phyloP scores from a whole-genome alignment of 2,329 filamentous ascomycete genomes.

The Aspergillus sp. region DNA sequence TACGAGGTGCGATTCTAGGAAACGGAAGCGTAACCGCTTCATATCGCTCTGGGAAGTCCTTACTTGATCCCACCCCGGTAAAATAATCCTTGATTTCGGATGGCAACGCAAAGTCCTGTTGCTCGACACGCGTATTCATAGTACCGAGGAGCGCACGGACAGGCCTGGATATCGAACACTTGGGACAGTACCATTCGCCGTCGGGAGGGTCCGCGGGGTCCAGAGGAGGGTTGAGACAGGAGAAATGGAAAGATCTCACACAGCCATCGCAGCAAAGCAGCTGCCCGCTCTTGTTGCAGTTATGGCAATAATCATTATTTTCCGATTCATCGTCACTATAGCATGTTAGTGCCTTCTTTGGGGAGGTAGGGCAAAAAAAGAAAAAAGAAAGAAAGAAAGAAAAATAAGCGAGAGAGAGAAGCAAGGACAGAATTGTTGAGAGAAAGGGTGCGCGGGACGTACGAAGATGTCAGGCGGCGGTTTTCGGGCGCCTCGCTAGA shows the following conservation, averaged over 20 bases:
- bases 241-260: conserved; percentile 79
- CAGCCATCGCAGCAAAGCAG: conserved; percentile 93
- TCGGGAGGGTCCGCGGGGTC: conserved; percentile 56
- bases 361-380: not conserved
- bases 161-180: conserved; percentile 45
- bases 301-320: conserved; percentile 83
- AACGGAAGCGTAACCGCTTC: conserved; percentile 52
- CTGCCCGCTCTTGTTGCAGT: conserved; percentile 74
- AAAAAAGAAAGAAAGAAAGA: not conserved
- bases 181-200: conserved; percentile 75
- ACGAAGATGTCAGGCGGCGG: conserved; percentile 13
- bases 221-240: conserved; percentile 75
- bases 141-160: conserved; percentile 57
- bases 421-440: not conserved
- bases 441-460: not conserved
- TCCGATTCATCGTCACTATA: conserved; percentile 39
- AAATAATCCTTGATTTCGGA: conserved; percentile 64
- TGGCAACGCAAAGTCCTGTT: conserved; percentile 66
- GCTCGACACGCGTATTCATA: conserved; percentile 57
- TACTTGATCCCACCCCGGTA: conserved; percentile 61
- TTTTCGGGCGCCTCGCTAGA: conserved; percentile 19
- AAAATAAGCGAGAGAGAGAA: not conserved
- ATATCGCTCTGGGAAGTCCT: conserved; percentile 60
- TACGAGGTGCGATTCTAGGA: conserved; percentile 14
- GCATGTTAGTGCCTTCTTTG: conserved; percentile 8